These are phyloP conservation scores for Gypsophila paniculata DNA, from an alignment of 179 eudicot genomes.

Conservation along the genomic window DNA sequence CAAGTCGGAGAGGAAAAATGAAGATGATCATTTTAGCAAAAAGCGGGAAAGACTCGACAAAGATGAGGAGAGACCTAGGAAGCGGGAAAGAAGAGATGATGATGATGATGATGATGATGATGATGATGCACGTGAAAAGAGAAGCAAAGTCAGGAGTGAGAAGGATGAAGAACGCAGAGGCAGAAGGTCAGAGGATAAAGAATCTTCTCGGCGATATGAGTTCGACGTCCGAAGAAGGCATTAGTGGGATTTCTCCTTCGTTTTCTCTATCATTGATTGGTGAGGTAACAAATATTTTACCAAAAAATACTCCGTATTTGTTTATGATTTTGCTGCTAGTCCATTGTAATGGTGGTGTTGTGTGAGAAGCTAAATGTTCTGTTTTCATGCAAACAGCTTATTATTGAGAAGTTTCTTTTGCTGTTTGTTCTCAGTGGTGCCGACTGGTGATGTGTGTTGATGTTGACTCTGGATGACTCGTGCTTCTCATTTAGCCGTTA, in stretches of 20 bases:
- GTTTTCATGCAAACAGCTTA: not conserved
- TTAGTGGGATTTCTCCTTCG: not conserved
- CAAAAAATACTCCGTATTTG: too few relatives aligned
- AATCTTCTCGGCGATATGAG: conserved; percentile 52
- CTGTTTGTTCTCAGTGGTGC: not conserved
- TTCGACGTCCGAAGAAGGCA: conserved; percentile 38
- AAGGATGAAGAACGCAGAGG: conserved; percentile 30
- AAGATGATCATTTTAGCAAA: conserved; percentile 19
- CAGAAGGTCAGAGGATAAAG: conserved; percentile 43
- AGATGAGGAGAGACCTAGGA: conserved; percentile 21
- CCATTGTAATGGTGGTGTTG: not conserved
- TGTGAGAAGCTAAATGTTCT: not conserved
- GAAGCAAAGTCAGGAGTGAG: conserved; percentile 16
- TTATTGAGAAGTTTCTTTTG: not conserved
- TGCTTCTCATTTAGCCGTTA: not conserved
- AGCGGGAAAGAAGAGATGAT: conserved; percentile 35
- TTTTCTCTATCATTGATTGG: not conserved
- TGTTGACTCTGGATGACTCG: not conserved
- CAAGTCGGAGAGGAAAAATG: conserved; percentile 33
- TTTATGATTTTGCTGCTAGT: not conserved
- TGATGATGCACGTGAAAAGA: conserved; percentile 10
- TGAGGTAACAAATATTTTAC: not conserved
- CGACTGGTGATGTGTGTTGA: not conserved
- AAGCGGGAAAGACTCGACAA: conserved; percentile 24
- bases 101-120: not conserved